A percentile compares a stretch with the other conserved stretches of the same genome.
phyloP scores from a whole-genome alignment of 805 yeast genomes.

The Yarrowia bubula region DNA sequence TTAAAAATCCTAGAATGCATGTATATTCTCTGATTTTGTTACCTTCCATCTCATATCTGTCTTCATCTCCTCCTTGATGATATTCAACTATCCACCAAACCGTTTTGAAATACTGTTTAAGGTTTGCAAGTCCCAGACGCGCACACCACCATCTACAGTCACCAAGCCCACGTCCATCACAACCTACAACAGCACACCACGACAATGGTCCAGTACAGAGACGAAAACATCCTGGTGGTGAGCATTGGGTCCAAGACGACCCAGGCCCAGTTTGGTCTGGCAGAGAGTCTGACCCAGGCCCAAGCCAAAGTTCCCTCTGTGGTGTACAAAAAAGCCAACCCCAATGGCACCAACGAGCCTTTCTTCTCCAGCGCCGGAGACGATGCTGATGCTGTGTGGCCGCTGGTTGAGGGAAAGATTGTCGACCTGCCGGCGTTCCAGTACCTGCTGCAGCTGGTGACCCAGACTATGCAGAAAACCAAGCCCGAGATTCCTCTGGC shows the following conservation, averaged over 20 bases:
- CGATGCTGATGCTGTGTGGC: slow-evolving; percentile 51
- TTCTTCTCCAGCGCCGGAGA: slow-evolving; percentile 44
- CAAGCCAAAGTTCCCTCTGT: slow-evolving; percentile 71
- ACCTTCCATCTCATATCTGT: no score
- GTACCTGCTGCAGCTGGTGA: slow-evolving; percentile 54
- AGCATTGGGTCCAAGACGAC: slow-evolving; percentile 69
- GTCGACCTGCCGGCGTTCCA: slow-evolving; percentile 68
- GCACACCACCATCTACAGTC: slow-evolving; percentile 23
- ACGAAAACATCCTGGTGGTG: slow-evolving; percentile 42
- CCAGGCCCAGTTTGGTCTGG: slow-evolving; percentile 72
- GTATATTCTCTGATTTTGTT: no score
- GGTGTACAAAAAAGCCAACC: slow-evolving; percentile 49
- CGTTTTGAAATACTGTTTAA: background rate
- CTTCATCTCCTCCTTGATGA: no score
- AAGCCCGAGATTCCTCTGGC: slow-evolving; percentile 40
- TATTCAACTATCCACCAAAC: no score
- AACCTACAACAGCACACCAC: background rate
- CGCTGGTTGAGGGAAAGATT: slow-evolving; percentile 64
- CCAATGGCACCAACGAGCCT: slow-evolving; percentile 32
- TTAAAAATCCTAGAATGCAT: no score
- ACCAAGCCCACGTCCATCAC: background rate
- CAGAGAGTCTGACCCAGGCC: slow-evolving; percentile 73
- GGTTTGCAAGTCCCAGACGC: slow-evolving; percentile 6
- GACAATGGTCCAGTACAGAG: slow-evolving; percentile 41
- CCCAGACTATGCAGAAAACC: slow-evolving; percentile 50